Base-by-base conservation (phyloP, 2,329 filamentous ascomycete species). In the Metarhizium brunneum region DNA sequence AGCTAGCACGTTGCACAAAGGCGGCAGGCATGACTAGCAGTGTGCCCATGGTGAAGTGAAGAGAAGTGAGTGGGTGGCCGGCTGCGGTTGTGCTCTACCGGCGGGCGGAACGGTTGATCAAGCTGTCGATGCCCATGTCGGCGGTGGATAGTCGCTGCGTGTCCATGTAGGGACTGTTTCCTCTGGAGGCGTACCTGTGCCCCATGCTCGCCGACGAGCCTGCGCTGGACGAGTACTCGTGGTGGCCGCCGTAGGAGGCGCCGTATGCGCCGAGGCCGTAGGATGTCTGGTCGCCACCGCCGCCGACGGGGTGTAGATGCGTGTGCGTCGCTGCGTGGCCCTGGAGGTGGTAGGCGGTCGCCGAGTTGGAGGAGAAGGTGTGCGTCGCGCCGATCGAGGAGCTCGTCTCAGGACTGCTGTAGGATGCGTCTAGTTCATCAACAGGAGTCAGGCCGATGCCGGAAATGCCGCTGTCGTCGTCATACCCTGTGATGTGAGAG, bases 381-480 rank as follows among this genome's bases (percentile, higher is more conserved):
- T 74, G 72, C 52, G 71, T 30, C 8, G 51, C 51, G 53, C 50
- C 68, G 57, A 69, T 72, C 36, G 76, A 75, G 38, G 72, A 70
- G 57, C 70, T 72, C 56, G 73, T 76, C 66, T 79, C 78, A 62
- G 78, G 78, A 66, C 77, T 80, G 72, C 74, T 80, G 71, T 80
- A 80, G 63, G 76, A 76, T 63, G 77, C 73, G 68, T 82, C 79
- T 65, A 82, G 69, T 65, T 83, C 81, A 70, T 83, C 80, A 71
- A 80, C 75, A 66, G 78, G 77, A 59, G 77, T 81, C 68, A 82
- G 73, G 69, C 73, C 78, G 71, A 79, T 79, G 69, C 76, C 78
- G 67, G 80, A 85, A 73, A 88, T 81, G 66, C 83, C 85, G 73
- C 83, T 87, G 73, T 90, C 86, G 74, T 88, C 86, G 73, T 82